Evolutionary conservation across 257 asterid genomes (phyloP), one percentile per base, ranked within the genome.

Genomic region (Nicotiana sylvestris): DNA sequence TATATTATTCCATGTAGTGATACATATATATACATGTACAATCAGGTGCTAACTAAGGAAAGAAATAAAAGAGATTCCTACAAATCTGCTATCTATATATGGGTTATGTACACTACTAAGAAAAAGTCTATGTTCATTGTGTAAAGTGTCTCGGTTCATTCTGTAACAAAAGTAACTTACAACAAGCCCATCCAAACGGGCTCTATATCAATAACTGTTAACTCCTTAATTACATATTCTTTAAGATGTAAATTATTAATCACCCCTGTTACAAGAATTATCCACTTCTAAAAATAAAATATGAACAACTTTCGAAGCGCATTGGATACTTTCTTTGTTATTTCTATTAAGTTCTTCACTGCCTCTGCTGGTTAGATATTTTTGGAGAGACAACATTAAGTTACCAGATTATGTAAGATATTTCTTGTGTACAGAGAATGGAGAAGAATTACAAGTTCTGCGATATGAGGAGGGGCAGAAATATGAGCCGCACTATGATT

Each of bases 381-480:
- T 76, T 51, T 49, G 29, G 80, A 51, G 64, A 76, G 0, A 76
- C 60, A 2, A 72, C 27, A 51, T 51, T 16, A 76, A 76, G 43
- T 27, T 15, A 51, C 64, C 25, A 32, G 39, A 76, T 25, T 29
- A 15, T 0, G 43, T 51, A 27, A 51, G 43, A 15, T 51, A 66
- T 77, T 49, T 84, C 49, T 85, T 82, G 64, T 84, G 84, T 78
- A 68, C 86, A 94, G 98, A 94, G 79, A 96, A 96, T 82, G 98
- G 99, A 84, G 99, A 96, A 89, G 98, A 94, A 87, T 84, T 93
- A 77, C 99, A 94, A 91, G 98, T 96, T 61, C 87, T 94, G 76
- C 94, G 89, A 67, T 96, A 96, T 80, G 99, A 96, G 90, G 92
- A 88, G 70, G 98, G 98, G 11, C 95, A 96, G 94, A 96, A 94